These are phyloP conservation scores for Sphagnum fallax DNA, from an alignment of 228 moss, liverwort and hornwort genomes.

Conservation along the genomic window DNA sequence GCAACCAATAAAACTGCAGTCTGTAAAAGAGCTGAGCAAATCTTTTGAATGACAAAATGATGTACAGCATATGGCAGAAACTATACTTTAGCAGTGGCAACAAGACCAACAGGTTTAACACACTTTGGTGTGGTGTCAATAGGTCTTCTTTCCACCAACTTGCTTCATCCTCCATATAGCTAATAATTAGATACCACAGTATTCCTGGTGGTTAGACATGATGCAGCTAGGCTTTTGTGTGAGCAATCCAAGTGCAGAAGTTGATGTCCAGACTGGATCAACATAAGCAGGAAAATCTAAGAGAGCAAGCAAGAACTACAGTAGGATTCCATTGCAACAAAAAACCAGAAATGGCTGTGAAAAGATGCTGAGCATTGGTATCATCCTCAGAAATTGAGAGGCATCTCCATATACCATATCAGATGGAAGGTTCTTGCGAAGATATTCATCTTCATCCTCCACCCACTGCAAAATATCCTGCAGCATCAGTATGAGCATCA, in stretches of 20 bases:
- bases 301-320: background rate
- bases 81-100: slow-evolving; percentile 40
- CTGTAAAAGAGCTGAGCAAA: too few relatives aligned
- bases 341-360: too few relatives aligned
- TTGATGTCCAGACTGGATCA: background rate
- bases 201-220: background rate
- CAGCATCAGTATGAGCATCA: slow-evolving; percentile 1
- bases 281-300: background rate
- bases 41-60: background rate
- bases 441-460: slow-evolving; percentile 59
- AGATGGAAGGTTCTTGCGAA: slow-evolving; percentile 47
- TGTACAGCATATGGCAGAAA: background rate
- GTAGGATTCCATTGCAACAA: too few relatives aligned
- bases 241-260: background rate
- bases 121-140: slow-evolving; percentile 48
- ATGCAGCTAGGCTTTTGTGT: too few relatives aligned
- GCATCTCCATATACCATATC: slow-evolving; percentile 36
- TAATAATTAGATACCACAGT: background rate
- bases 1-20: too few relatives aligned
- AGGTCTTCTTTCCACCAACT: slow-evolving; percentile 38
- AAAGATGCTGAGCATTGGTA: background rate
- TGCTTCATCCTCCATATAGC: slow-evolving; percentile 23
- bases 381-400: background rate
- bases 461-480: slow-evolving; percentile 53
- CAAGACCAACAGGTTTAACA: slow-evolving; percentile 49